Evolutionary conservation across 495 filamentous ascomycete species (phyloP).

Genomic region (Penicillium diatomitis): DNA sequence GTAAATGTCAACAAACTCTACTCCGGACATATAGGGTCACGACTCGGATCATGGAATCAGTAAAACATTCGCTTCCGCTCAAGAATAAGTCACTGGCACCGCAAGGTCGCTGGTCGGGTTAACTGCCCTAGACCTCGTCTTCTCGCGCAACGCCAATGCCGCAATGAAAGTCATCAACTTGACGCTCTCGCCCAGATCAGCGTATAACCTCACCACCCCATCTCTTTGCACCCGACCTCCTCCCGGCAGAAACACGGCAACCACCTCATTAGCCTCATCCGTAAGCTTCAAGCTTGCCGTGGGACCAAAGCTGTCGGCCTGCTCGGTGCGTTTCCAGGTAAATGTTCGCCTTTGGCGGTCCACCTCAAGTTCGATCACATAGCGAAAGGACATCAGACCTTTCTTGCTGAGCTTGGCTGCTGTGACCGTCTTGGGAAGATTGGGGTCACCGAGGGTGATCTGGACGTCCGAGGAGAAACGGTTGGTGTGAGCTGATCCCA

Average conservation of each 20-base stretch:
- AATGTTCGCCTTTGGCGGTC: not conserved
- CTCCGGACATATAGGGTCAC: too few relatives aligned
- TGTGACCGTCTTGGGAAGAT: not conserved
- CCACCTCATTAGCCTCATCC: not conserved
- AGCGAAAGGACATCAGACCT: conserved; percentile 1
- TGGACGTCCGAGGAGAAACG: conserved; percentile 2
- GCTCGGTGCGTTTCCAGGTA: conserved; percentile 1
- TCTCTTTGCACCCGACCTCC: conserved; percentile 1
- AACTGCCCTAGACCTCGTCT: not conserved
- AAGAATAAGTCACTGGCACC: too few relatives aligned
- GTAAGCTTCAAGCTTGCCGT: not conserved
- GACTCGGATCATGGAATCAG: too few relatives aligned
- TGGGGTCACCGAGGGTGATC: conserved; percentile 1
- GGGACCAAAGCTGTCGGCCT: not conserved
- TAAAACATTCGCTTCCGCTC: too few relatives aligned
- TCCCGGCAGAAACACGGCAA: conserved; percentile 1
- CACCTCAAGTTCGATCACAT: not conserved
- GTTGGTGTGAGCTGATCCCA: not conserved
- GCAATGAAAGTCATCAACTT: not conserved
- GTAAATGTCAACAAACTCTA: too few relatives aligned
- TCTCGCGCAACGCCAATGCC: conserved; percentile 1
- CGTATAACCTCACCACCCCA: not conserved
- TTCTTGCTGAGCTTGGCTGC: conserved; percentile 1
- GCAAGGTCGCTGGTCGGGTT: too few relatives aligned
- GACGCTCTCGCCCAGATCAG: not conserved